These are phyloP conservation scores for Hansfordia pulvinata DNA, from an alignment of 2,329 filamentous ascomycete genomes.

Conservation along the genomic window DNA sequence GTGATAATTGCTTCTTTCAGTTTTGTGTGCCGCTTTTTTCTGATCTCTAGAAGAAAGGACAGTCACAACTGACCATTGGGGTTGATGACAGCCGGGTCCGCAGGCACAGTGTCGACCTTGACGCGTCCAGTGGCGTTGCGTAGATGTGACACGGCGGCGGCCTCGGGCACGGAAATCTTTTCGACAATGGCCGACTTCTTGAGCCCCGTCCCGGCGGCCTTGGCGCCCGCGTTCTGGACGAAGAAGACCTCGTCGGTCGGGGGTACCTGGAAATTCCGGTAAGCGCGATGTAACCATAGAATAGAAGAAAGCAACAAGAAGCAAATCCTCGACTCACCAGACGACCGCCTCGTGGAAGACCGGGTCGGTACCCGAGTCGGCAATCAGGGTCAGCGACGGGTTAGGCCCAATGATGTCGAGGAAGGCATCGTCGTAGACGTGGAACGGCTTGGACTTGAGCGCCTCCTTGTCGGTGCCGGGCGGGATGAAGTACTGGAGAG, in stretches of 20 bases:
- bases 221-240: conserved; percentile 29
- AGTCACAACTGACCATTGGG: conserved; percentile 22
- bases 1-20: neutral
- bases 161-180: conserved; percentile 26
- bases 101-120: conserved; percentile 20
- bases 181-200: conserved; percentile 29
- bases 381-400: conserved; percentile 29
- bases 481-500: conserved; percentile 17
- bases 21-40: neutral
- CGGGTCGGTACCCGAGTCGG: conserved; percentile 22
- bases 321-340: too few species aligned
- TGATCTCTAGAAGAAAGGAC: neutral
- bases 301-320: too few species aligned
- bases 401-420: conserved; percentile 26
- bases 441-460: conserved; percentile 17
- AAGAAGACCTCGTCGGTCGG: conserved; percentile 33
- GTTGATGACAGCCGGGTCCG: conserved; percentile 25
- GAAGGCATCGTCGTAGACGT: conserved; percentile 31
- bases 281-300: too few species aligned
- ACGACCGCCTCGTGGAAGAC: conserved; percentile 37
- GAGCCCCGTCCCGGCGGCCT: conserved; percentile 28
- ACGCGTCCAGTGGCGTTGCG: conserved; percentile 20
- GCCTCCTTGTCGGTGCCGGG: conserved; percentile 20
- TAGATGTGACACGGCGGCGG: conserved; percentile 17
- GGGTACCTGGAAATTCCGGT: too few species aligned